These are phyloP conservation scores for Mycena leptocephala DNA, from an alignment of 768 basidiomycete genomes.

Conservation along the genomic window DNA sequence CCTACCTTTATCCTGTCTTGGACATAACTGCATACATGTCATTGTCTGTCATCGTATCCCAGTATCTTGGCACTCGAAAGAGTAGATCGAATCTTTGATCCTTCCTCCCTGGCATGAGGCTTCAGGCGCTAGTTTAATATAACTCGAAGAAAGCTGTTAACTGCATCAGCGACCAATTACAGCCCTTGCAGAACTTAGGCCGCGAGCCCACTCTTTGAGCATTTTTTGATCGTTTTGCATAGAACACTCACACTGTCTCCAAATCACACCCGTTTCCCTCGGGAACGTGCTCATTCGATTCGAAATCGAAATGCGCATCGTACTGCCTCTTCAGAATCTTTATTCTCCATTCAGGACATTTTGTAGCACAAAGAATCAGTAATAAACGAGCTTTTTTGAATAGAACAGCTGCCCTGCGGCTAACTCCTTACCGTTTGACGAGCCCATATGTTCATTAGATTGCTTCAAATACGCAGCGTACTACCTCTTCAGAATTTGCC, in stretches of 20 bases:
- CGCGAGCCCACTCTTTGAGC: not conserved
- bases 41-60: conserved; percentile 11
- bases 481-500: conserved; percentile 9
- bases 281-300: not conserved
- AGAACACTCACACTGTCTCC: not conserved
- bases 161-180: conserved; percentile 7
- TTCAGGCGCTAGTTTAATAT: too few relatives aligned
- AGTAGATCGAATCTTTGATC: too few relatives aligned
- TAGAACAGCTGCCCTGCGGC: conserved; percentile 3
- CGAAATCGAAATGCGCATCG: conserved; percentile 14
- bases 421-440: not conserved
- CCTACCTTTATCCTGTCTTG: not conserved
- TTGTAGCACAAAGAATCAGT: conserved; percentile 1
- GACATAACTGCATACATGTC: conserved; percentile 2
- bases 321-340: conserved; percentile 11
- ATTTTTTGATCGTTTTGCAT: not conserved
- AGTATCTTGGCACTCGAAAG: too few relatives aligned
- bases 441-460: too few relatives aligned
- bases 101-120: too few relatives aligned
- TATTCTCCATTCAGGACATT: not conserved
- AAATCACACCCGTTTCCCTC: conserved; percentile 9
- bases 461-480: not conserved
- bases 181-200: conserved; percentile 1
- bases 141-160: too few relatives aligned
- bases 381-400: conserved; percentile 6